Base-by-base conservation (phyloP, 345 rosid species). In the Lepidium africanum region DNA sequence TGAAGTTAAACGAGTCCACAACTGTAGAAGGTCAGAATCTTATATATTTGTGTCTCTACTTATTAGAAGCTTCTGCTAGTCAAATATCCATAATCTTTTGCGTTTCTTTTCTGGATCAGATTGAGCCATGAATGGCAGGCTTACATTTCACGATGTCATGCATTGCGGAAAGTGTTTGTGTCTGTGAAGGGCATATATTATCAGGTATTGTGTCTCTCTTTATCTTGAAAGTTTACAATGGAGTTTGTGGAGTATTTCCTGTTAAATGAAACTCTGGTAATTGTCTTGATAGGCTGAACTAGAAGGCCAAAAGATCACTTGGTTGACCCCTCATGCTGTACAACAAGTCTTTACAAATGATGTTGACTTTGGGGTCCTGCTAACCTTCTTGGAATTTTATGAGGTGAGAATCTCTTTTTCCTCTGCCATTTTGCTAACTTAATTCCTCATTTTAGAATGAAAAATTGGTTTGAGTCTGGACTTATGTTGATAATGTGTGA, bases 121-220 rank as follows among this genome's bases (percentile, higher is more conserved):
- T 80, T 94, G 85, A 84, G 86, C 72, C 97, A 89, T 75, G 97
- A 91, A 60, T 94, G 99, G 97, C 99, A 91, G 83, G 97, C 96
- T 13, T 94, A 82, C 67, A 76, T 94, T 66, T 83, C 85, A 8
- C 96, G 86, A 23, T 79, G 74, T 30, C 96, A 94, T 81, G 86
- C 92, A 47, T 74, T 94, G 74, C 74, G 97, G 5, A 91, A 94
- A 67, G 89, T 84, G 70, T 94, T 94, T 68, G 77, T 94, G 38
- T 87, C 99, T 61, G 96, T 94, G 19, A 91, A 94, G 83, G 99
- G 99, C 70, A 87, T 91, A 72, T 91, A 94, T 75, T 91, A 91
- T 72, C 97, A 94, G 97, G 99, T 89, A 75, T 41, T 25, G 16
- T 37, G 41, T 19, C 46, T 19, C 46, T 9, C 51, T 33, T 56